phyloP scores from a whole-genome alignment of 371 early-diverging fungal species.

The Rhizopus delemar region DNA sequence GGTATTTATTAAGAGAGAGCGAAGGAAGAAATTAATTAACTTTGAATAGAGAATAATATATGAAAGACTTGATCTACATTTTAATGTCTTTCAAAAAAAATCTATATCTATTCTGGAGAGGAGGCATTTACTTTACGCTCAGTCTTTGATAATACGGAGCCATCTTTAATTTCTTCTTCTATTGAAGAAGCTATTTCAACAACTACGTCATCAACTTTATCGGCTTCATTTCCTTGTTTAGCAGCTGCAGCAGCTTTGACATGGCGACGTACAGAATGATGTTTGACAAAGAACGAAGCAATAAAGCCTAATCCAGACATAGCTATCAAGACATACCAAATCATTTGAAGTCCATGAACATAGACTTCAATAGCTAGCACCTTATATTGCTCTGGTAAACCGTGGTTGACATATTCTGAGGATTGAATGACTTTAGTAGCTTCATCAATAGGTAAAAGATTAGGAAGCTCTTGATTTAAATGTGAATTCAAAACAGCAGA shows the following conservation, averaged over 20 bases:
- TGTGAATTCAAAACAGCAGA: slow-evolving; percentile 41
- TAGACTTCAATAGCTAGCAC: slow-evolving; percentile 25
- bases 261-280: slow-evolving; percentile 15
- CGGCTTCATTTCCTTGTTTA: no score
- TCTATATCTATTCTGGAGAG: no score
- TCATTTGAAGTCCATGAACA: slow-evolving; percentile 29
- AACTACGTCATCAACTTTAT: no score
- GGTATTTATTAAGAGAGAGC: no score
- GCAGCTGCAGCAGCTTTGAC: not conserved
- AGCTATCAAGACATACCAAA: slow-evolving; percentile 44
- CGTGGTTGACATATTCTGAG: slow-evolving; percentile 38
- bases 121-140: no score
- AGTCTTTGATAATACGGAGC: no score
- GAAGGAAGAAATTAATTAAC: no score
- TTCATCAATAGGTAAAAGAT: slow-evolving; percentile 29
- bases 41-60: no score
- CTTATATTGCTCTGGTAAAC: slow-evolving; percentile 36
- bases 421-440: slow-evolving; percentile 27
- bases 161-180: not conserved
- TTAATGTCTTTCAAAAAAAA: no score
- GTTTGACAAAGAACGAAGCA: slow-evolving; percentile 20
- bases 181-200: slow-evolving; percentile 17
- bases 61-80: no score
- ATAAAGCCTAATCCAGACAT: slow-evolving; percentile 34
- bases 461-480: slow-evolving; percentile 29